A percentile compares a stretch with the other conserved stretches of the same genome.
Conservation (phyloP, 176 grass and related monocot species). For the Pharus latifolius region DNA sequence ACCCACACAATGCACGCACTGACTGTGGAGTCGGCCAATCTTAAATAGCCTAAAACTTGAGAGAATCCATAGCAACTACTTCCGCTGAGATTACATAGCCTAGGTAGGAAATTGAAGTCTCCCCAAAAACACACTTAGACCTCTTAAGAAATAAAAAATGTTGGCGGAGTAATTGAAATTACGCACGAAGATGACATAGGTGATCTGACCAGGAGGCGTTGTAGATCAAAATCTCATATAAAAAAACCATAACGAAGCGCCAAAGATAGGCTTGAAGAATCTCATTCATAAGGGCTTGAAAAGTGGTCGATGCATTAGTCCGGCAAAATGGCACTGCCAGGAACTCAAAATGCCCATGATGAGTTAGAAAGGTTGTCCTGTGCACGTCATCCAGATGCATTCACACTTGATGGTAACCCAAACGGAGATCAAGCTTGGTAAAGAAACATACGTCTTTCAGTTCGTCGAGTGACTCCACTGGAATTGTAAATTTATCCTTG, state of each 20-base stretch:
- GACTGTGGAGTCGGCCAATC: not conserved
- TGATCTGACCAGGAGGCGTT: not conserved
- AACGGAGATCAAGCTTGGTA: not conserved
- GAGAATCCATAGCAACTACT: not conserved
- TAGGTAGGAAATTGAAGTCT: not conserved
- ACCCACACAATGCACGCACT: not conserved
- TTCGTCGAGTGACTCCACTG: not conserved
- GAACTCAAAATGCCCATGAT: not conserved
- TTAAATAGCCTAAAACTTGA: not conserved
- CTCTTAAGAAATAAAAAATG: not conserved
- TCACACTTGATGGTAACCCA: not conserved
- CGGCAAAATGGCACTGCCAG: not conserved
- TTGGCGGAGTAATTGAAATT: rapidly evolving
- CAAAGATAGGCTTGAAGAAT: not conserved
- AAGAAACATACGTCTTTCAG: not conserved
- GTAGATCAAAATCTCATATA: not conserved
- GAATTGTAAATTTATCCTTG: not conserved
- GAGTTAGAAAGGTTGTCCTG: not conserved
- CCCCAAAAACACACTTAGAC: not conserved
- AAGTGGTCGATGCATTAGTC: not conserved
- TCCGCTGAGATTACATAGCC: not conserved
- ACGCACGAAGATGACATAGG: not conserved
- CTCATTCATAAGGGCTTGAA: not conserved
- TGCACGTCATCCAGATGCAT: not conserved
- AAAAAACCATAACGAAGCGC: not conserved